A percentile compares a stretch with the other conserved stretches of the same genome.
Evolutionary conservation across 192 early-diverging fungal genomes (phyloP).

Genomic region (Coemansia sp.): DNA sequence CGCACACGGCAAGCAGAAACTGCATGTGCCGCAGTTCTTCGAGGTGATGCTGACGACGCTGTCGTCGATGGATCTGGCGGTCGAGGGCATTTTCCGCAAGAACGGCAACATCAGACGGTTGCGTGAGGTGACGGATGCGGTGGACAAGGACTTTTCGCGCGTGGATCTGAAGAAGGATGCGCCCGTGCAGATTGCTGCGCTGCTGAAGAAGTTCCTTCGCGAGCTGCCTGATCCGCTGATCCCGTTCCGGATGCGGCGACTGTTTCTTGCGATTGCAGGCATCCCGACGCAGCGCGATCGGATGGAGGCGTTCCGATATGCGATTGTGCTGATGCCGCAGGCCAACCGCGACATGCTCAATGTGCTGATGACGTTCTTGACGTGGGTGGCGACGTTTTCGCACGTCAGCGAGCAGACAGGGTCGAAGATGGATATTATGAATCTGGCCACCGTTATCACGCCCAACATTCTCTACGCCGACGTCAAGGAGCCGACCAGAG

Average conservation of each 20-base stretch:
- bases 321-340: constrained; percentile 83
- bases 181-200: constrained; percentile 89
- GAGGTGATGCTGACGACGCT: constrained; percentile 78
- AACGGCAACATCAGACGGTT: constrained; percentile 95
- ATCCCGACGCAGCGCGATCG: constrained; percentile 57
- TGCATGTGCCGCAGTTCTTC: constrained; percentile 83
- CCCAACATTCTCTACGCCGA: constrained; percentile 91
- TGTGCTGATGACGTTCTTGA: constrained; percentile 86
- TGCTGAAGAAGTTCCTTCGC: constrained; percentile 95
- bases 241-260: constrained; percentile 81
- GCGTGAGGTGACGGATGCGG: constrained; percentile 78
- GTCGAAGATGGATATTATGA: constrained; percentile 91
- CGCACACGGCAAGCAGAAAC: constrained; percentile 62
- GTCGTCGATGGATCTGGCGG: constrained; percentile 70
- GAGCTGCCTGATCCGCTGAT: constrained; percentile 95
- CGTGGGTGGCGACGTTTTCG: constrained; percentile 79
- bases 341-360: constrained; percentile 89
- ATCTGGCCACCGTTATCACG: constrained; percentile 90
- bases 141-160: constrained; percentile 79
- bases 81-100: constrained; percentile 96
- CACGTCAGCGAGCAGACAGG: constrained; percentile 70
- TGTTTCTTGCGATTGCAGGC: constrained; percentile 82
- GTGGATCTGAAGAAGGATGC: constrained; percentile 73
- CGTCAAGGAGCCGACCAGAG: constrained; percentile 75
- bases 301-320: constrained; percentile 75